Conservation (phyloP, 148 eudicot species). For the Oxyria digyna region DNA sequence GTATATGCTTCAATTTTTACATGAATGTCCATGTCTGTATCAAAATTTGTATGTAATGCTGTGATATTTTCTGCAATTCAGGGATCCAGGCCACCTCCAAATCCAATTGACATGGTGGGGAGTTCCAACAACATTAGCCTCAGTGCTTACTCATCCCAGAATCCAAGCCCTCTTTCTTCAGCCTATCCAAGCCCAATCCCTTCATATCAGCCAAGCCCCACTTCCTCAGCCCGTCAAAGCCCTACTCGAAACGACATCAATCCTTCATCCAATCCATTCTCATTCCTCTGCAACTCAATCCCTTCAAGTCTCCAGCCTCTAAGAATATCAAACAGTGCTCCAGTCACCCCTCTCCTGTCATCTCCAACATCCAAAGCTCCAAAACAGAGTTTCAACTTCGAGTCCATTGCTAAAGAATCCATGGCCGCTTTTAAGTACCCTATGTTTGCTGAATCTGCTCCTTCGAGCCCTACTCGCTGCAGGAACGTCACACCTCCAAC, state of each 20-base stretch:
- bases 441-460: constrained; percentile 72
- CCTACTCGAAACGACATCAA: constrained; percentile 42
- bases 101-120: constrained; percentile 40
- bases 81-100: constrained; percentile 67
- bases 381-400: constrained; percentile 47
- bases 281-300: constrained; percentile 52
- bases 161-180: constrained; percentile 78
- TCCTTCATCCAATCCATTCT: constrained; percentile 40
- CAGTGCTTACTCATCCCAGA: constrained; percentile 60
- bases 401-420: constrained; percentile 56
- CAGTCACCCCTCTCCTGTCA: constrained; percentile 78
- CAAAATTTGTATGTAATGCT: neutral
- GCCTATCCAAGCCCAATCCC: constrained; percentile 72
- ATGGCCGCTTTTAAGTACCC: constrained; percentile 55
- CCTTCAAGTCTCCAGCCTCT: constrained; percentile 74
- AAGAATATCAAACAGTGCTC: constrained; percentile 93
- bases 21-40: neutral
- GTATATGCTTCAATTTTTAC: neutral
- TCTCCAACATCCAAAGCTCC: constrained; percentile 53
- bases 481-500: constrained; percentile 57
- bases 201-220: constrained; percentile 84
- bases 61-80: constrained; percentile 15
- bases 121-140: constrained; percentile 27
- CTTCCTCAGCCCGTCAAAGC: constrained; percentile 82
- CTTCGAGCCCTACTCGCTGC: constrained; percentile 69